Evolutionary conservation across 495 filamentous ascomycete species (phyloP).

Genomic region (Pseudevernia furfuracea): DNA sequence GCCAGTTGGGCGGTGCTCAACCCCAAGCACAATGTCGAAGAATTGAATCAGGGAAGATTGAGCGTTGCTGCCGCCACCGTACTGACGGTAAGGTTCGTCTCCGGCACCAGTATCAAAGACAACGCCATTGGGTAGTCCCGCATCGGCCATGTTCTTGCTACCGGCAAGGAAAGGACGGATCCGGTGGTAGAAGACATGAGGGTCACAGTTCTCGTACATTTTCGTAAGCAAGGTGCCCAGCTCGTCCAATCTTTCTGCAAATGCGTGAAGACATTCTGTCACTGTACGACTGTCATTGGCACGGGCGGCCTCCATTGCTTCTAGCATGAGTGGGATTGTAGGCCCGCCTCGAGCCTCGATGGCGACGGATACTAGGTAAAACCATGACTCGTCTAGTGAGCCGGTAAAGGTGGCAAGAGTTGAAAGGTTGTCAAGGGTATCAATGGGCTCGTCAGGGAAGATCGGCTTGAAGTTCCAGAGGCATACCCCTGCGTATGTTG

Average conservation of each 20-base stretch:
- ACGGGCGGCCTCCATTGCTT: conserved; percentile 77
- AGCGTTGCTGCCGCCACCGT: conserved; percentile 86
- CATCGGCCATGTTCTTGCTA: conserved; percentile 92
- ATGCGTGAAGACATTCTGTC: conserved; percentile 60
- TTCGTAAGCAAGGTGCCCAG: conserved; percentile 63
- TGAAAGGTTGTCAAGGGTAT: conserved; percentile 74
- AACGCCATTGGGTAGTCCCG: conserved; percentile 79
- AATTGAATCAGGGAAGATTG: conserved; percentile 94
- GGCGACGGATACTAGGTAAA: conserved; percentile 89
- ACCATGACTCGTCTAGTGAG: conserved; percentile 95
- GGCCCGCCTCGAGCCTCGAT: conserved; percentile 90
- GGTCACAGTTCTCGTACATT: conserved; percentile 91
- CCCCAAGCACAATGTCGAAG: conserved; percentile 83
- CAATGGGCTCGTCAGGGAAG: conserved; percentile 69
- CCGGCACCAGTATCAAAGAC: conserved; percentile 73
- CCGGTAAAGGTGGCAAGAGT: conserved; percentile 90
- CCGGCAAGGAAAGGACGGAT: conserved; percentile 93
- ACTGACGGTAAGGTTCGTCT: conserved; percentile 61
- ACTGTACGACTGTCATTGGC: conserved; percentile 61
- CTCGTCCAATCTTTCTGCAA: conserved; percentile 84
- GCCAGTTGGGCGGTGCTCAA: conserved; percentile 89
- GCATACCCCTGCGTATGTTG: conserved; percentile 84
- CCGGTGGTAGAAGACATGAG: conserved; percentile 85
- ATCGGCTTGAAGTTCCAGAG: conserved; percentile 96
- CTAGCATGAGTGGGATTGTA: conserved; percentile 80